Evolutionary conservation across 495 filamentous ascomycete species (phyloP).

Genomic region (Neurospora tetraspora): DNA sequence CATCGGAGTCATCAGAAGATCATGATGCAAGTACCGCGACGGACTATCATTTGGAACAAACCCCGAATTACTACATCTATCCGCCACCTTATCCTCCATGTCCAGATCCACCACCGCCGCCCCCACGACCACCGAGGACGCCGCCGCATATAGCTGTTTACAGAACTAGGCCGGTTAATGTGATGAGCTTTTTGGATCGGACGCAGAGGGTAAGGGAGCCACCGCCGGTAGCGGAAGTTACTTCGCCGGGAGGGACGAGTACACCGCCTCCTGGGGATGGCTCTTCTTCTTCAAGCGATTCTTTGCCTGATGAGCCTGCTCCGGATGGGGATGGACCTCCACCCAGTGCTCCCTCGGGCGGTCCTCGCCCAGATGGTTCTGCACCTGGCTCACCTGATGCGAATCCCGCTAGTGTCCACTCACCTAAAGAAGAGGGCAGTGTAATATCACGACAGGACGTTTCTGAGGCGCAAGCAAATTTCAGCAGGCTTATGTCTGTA

Average conservation of each 20-base stretch:
- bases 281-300: not conserved
- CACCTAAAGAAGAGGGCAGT: not conserved
- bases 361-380: not conserved
- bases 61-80: not conserved
- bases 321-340: not conserved
- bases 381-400: not conserved
- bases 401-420: not conserved
- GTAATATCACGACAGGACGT: not conserved
- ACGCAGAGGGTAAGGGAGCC: not conserved
- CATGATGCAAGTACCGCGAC: not conserved
- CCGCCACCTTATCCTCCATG: not conserved
- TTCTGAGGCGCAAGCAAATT: not conserved
- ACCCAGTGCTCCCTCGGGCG: not conserved
- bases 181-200: not conserved
- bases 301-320: not conserved
- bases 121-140: not conserved
- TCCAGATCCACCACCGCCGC: not conserved
- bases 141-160: not conserved
- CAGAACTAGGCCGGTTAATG: not conserved
- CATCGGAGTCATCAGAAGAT: not conserved
- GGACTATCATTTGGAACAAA: not conserved
- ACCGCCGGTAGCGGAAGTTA: not conserved
- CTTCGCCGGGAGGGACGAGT: not conserved
- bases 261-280: not conserved
- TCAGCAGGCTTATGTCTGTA: not conserved